phyloP scores from a whole-genome alignment of 768 basidiomycete genomes.

The Clavaria fumosa region DNA sequence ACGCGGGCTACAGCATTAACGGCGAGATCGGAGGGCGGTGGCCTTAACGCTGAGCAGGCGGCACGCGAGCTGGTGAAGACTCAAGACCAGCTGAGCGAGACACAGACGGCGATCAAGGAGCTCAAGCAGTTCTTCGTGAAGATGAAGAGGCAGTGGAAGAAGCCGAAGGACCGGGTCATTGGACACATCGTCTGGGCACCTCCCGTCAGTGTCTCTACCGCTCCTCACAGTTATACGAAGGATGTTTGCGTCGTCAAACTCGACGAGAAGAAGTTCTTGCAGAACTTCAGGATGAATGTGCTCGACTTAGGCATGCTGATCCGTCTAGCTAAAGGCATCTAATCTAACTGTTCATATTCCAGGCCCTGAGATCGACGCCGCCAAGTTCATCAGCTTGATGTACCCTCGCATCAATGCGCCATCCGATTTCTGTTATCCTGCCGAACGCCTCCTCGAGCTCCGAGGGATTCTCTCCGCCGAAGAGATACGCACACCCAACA shows the following conservation, averaged over 20 bases:
- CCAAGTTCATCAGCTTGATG: conserved; percentile 13
- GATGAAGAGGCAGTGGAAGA: conserved; percentile 20
- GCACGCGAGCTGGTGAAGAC: conserved; percentile 10
- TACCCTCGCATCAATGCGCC: conserved; percentile 9
- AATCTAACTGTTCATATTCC: conserved; percentile 15
- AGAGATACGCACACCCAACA: conserved; percentile 17
- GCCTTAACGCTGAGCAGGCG: conserved; percentile 9
- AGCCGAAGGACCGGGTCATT: conserved; percentile 20
- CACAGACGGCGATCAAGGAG: conserved; percentile 12
- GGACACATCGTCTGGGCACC: conserved; percentile 26
- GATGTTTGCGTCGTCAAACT: conserved; percentile 27
- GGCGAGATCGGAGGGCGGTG: conserved; percentile 11
- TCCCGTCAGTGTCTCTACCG: conserved; percentile 15
- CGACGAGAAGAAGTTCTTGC: conserved; percentile 21
- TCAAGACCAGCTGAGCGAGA: conserved; percentile 12
- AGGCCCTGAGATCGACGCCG: conserved; percentile 12
- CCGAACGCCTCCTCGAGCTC: conserved; percentile 19
- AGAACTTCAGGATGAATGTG: conserved; percentile 19
- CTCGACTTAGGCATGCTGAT: conserved; percentile 21
- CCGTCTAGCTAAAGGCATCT: conserved; percentile 12
- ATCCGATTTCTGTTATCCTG: conserved; percentile 19
- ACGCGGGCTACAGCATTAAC: conserved; percentile 11
- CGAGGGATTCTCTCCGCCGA: conserved; percentile 18
- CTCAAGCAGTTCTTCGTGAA: conserved; percentile 21
- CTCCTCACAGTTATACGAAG: conserved; percentile 20